Base-by-base conservation (phyloP, 23 red algal genomes). In the Gracilaria gracilis region DNA sequence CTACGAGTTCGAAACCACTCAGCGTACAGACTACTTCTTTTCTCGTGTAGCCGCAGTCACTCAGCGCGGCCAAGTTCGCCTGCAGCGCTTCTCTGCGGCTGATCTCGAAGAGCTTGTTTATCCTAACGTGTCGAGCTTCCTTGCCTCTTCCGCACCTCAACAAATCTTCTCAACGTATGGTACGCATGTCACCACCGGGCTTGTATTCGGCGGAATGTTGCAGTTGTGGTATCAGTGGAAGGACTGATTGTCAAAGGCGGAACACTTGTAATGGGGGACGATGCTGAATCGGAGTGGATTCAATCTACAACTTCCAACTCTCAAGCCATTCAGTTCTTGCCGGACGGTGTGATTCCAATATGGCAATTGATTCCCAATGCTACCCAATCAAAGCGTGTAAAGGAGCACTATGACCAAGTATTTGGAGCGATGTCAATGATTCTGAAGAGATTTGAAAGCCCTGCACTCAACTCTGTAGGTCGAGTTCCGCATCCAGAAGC, bases 391-490 rank as follows among this genome's bases (percentile, higher is more conserved):
- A 70, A 46, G 21, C 58, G 61, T 21, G 81, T 85, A 19, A 64
- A 40, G 36, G 34, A 67, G 0, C 67, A 70, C n/a, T 85, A 85
- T 57, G 57, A 67, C 9, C 58, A 67, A 59, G 24, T 85, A 23
- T 85, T 85, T 46, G 81, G 81, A 8, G 39, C 33, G 16, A n/a
- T 24, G 19, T 66, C 81, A 27, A 85, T 85, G n/a, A 35, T 85
- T 85, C 47, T 85, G 29, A 85, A 85, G 57, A 51, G 81, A 66
- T 85, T 85, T 35, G 81, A 66, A 39, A 85, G 81, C 46, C 20
- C 81, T 9, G 8, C 81, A 31, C 23, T 85, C 13, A 33, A 55
- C 39, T 64, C 57, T 28, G 7, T 66, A 21, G 0, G 0, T 19
- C 20, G 81, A 46, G 29, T 85, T 40, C 81, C 81, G 9, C 61